phyloP scores from a whole-genome alignment of 2,329 filamentous ascomycete genomes.

The Raffaelea arxii region DNA sequence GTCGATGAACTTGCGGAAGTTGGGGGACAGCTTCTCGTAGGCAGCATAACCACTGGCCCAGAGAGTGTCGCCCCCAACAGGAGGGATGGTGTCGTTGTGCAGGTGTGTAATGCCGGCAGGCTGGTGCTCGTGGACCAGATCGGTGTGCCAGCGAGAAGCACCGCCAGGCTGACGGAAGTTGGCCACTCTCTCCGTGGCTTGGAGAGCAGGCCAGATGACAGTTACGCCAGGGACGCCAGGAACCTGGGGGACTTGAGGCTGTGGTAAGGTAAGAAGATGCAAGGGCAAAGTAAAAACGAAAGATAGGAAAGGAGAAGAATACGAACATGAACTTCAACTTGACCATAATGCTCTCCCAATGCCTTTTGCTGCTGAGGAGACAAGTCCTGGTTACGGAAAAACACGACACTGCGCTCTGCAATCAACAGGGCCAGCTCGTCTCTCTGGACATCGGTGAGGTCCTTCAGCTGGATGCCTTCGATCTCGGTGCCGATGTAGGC shows the following conservation, averaged over 20 bases:
- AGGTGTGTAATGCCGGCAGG: constrained; percentile 62
- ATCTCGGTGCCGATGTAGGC: constrained; percentile 56
- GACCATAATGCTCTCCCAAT: constrained; percentile 54
- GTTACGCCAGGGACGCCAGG: constrained; percentile 55
- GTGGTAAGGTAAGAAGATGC: not conserved
- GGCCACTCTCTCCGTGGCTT: constrained; percentile 49
- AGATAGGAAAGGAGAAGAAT: not conserved
- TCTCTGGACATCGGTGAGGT: constrained; percentile 46
- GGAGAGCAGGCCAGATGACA: constrained; percentile 61
- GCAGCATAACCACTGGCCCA: constrained; percentile 64
- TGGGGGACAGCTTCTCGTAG: constrained; percentile 63
- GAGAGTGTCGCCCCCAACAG: constrained; percentile 58
- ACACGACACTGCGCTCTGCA: constrained; percentile 56
- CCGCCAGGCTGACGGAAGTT: constrained; percentile 59
- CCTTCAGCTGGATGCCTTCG: constrained; percentile 52
- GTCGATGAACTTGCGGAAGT: constrained; percentile 61
- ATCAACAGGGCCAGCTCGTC: constrained; percentile 55
- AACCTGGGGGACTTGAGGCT: constrained; percentile 64
- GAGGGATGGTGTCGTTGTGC: constrained; percentile 58
- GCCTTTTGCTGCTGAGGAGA: constrained; percentile 52
- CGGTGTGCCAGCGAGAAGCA: constrained; percentile 59
- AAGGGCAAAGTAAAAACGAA: not conserved
- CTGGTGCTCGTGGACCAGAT: constrained; percentile 61
- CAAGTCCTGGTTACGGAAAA: constrained; percentile 54
- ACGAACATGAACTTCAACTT: constrained; percentile 58